Percentiles rank a stretch among this genome's conserved stretches.
These are phyloP conservation scores for Solanum chmielewskii DNA, from an alignment of 257 asterid genomes.

Conservation along the genomic window DNA sequence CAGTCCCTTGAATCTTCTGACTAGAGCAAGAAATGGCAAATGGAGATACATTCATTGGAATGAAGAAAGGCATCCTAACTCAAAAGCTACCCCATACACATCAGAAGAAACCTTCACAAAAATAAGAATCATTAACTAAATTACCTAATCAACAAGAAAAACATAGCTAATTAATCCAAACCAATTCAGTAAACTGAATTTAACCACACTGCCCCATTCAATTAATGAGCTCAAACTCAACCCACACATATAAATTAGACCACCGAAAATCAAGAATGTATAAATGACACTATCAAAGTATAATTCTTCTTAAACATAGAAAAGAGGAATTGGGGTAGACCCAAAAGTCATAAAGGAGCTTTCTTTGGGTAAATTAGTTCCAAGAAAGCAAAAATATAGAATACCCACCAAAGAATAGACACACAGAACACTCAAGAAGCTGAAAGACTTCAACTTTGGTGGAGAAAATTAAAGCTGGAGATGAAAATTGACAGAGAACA, in stretches of 20 bases:
- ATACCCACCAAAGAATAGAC: not conserved
- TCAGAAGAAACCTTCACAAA: not conserved
- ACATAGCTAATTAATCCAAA: not conserved
- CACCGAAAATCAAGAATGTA: not conserved
- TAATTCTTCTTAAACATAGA: not conserved
- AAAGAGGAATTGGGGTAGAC: not conserved
- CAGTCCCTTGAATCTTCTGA: not conserved
- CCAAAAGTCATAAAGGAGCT: not conserved
- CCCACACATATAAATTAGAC: not conserved
- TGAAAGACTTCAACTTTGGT: not conserved
- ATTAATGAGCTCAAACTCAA: not conserved
- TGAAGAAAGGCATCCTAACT: constrained; percentile 1
- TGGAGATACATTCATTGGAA: constrained; percentile 11
- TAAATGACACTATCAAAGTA: not conserved
- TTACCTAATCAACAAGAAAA: not conserved
- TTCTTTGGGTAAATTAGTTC: not conserved
- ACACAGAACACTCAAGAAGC: not conserved
- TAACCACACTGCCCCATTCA: not conserved
- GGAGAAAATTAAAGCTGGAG: not conserved
- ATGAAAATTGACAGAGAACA: not conserved
- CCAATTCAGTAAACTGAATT: not conserved
- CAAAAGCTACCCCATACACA: constrained; percentile 1
- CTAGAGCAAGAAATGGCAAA: constrained; percentile 14
- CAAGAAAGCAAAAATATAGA: not conserved
- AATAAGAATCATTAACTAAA: not conserved